Base-by-base conservation (phyloP, 179 eudicot genomes). In the Beta macrorhiza region DNA sequence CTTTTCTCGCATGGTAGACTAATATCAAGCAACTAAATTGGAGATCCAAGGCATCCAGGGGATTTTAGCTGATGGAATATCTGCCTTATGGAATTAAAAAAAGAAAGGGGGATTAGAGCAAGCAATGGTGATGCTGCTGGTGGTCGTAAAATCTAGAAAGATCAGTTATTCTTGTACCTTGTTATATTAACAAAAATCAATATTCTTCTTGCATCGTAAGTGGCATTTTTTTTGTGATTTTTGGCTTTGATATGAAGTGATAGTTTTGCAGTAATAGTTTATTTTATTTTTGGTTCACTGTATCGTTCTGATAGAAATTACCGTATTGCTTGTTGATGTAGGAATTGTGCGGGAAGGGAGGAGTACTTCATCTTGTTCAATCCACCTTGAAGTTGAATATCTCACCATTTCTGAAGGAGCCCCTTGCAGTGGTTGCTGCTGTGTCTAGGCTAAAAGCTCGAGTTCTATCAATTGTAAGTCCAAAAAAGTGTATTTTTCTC, bases 261-360 rank as follows among this genome's bases (percentile, higher is more conserved):
- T 56, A 45, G 53, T 77, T n/a, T 70, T 69, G 53, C 20, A 42
- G 10, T 19, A 47, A 0, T 0, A 53, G 4, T 67, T 22, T 69
- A 20, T 67, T 1, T 15, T 49, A 68, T n/a, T 55, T 77, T 63
- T 42, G 22, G 5, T 42, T 44, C 53, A 63, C 49, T 78, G 78
- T 62, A 32, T 65, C 47, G 78, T 12, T 52, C 17, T 73, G 15
- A 52, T 69, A 53, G 78, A 58, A 17, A n/a, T 51, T 19, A 72
- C 61, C 79, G 52, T 51, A 67, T 82, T 82, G 32, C 81, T 77
- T 75, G 32, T 59, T 78, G 47, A 78, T 89, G 86, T 90, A 96
- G 99, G 98, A 92, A 82, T 79, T 96, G 63, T 90, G 92, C 86
- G 89, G 92, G 65, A 90, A 91, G 82, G 98, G 94, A 78, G 97